Conservation (phyloP, 495 filamentous ascomycete genomes). For the Neurospora cerealis region DNA sequence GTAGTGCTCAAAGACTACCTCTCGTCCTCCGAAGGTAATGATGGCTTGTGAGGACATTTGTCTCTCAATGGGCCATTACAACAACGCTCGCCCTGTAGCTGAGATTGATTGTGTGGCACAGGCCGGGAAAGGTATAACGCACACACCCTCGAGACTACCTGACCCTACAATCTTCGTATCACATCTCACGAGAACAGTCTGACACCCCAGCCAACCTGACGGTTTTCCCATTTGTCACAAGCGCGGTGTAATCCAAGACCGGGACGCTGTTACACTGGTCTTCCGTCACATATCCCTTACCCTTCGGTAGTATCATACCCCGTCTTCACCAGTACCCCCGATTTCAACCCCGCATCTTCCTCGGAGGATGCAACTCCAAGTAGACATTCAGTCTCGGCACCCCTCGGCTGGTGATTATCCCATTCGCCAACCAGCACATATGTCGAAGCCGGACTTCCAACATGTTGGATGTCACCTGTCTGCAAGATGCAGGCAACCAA, state of each 20-base stretch:
- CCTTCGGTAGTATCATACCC: background rate
- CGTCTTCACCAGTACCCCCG: background rate
- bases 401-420: background rate
- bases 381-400: conserved; percentile 11
- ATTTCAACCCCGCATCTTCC: conserved; percentile 11
- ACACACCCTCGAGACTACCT: background rate
- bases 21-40: background rate
- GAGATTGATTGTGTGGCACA: background rate
- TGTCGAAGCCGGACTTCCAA: background rate
- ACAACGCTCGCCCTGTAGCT: background rate
- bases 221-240: background rate
- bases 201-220: background rate
- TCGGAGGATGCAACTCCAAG: conserved; percentile 19
- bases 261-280: background rate
- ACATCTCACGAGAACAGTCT: background rate
- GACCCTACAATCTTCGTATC: background rate
- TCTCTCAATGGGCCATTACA: background rate
- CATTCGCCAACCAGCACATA: background rate
- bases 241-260: background rate
- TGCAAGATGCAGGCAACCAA: background rate
- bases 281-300: background rate
- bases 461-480: background rate
- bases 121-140: background rate
- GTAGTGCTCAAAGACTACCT: background rate
- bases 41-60: background rate